Conservation (phyloP, 2,329 filamentous ascomycete species). For the Neurospora crassa region DNA sequence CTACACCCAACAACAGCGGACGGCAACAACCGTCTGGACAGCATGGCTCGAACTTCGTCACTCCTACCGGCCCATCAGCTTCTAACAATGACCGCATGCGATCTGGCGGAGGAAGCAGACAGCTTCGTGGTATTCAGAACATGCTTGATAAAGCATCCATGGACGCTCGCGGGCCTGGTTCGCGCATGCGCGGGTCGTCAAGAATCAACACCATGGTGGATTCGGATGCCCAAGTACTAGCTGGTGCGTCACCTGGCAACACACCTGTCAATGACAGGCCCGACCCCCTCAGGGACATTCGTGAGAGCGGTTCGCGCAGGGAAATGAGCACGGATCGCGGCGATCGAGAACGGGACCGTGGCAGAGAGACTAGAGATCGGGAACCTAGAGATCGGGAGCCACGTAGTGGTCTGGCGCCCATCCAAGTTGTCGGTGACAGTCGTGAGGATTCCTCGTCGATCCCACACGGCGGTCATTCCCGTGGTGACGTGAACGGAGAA, state of each 20-base stretch:
- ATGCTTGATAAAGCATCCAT: slow-evolving; percentile 40
- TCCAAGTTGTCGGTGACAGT: slow-evolving; percentile 20
- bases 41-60: slow-evolving; percentile 18
- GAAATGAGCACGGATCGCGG: slow-evolving; percentile 20
- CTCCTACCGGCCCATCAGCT: slow-evolving; percentile 25
- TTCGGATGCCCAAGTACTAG: slow-evolving; percentile 47
- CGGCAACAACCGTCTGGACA: slow-evolving; percentile 22
- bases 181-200: slow-evolving; percentile 10
- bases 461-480: neutral
- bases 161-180: slow-evolving; percentile 19
- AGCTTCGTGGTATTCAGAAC: slow-evolving; percentile 51
- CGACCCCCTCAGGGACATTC: slow-evolving; percentile 27
- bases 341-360: neutral
- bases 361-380: neutral
- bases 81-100: slow-evolving; percentile 27
- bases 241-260: slow-evolving; percentile 40
- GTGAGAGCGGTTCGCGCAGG: slow-evolving; percentile 18
- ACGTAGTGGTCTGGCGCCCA: slow-evolving; percentile 18
- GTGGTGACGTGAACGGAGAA: slow-evolving; percentile 24
- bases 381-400: slow-evolving; percentile 10
- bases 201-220: slow-evolving; percentile 30
- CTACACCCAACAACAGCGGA: slow-evolving; percentile 14
- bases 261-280: slow-evolving; percentile 40
- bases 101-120: slow-evolving; percentile 33
- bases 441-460: slow-evolving; percentile 16